Evolutionary conservation across 225 moss, liverwort and hornwort genomes (phyloP).

Genomic region (Rhytidiadelphus loreus): DNA sequence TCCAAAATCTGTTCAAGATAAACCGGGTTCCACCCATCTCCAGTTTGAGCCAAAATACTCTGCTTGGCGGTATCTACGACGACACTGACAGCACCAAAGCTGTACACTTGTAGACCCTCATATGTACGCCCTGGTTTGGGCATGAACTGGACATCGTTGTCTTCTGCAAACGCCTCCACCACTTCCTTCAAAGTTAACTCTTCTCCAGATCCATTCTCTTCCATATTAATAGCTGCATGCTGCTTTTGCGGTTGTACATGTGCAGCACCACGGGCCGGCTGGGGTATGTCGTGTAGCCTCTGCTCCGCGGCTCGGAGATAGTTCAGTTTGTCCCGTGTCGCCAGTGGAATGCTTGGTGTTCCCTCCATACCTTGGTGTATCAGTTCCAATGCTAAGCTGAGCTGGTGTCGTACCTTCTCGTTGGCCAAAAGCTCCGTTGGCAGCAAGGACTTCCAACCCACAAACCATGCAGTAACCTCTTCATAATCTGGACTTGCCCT

Average conservation of each 20-base stretch:
- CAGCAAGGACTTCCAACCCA: slow-evolving; percentile 82
- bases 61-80: slow-evolving; percentile 70
- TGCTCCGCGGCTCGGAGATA: slow-evolving; percentile 70
- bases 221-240: slow-evolving; percentile 15
- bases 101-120: slow-evolving; percentile 84
- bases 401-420: slow-evolving; percentile 79
- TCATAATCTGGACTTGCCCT: slow-evolving; percentile 79
- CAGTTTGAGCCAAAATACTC: slow-evolving; percentile 55
- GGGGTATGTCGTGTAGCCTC: slow-evolving; percentile 49
- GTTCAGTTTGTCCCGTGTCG: slow-evolving; percentile 63
- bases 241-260: slow-evolving; percentile 54
- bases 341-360: slow-evolving; percentile 46
- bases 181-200: slow-evolving; percentile 77
- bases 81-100: slow-evolving; percentile 73
- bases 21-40: slow-evolving; percentile 61
- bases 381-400: slow-evolving; percentile 64
- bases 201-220: slow-evolving; percentile 43
- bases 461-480: slow-evolving; percentile 80
- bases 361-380: slow-evolving; percentile 76
- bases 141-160: slow-evolving; percentile 76
- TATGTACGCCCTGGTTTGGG: slow-evolving; percentile 67
- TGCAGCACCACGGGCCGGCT: slow-evolving; percentile 33
- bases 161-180: slow-evolving; percentile 66
- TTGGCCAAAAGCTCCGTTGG: slow-evolving; percentile 74
- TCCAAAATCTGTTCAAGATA: slow-evolving; percentile 70